These are phyloP conservation scores for Coemansia sp. DNA, from an alignment of 192 early-diverging fungal genomes.

Conservation along the genomic window DNA sequence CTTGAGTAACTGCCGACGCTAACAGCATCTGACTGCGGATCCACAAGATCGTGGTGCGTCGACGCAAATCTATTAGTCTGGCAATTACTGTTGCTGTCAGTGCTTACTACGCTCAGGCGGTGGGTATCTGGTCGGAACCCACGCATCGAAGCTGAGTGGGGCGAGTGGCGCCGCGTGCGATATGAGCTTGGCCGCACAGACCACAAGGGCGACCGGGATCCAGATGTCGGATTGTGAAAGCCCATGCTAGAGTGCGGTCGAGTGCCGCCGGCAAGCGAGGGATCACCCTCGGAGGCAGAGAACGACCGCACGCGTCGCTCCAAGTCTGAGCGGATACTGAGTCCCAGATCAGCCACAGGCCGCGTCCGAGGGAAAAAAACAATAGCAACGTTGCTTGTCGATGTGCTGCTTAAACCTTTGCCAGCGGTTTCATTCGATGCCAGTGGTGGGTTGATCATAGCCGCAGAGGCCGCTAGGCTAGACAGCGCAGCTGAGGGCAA, in stretches of 20 bases:
- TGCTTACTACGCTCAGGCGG: conserved; percentile 37
- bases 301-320: conserved; percentile 53
- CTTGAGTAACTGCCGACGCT: conserved; percentile 41
- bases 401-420: background rate
- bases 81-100: conserved; percentile 17
- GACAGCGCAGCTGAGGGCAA: conserved; percentile 35
- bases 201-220: conserved; percentile 20
- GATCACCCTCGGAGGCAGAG: conserved; percentile 44
- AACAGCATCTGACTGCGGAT: conserved; percentile 29
- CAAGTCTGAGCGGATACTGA: conserved; percentile 48
- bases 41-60: conserved; percentile 14
- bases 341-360: conserved; percentile 37
- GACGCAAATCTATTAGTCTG: conserved; percentile 14
- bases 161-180: conserved; percentile 33
- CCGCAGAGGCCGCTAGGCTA: conserved; percentile 38
- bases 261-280: background rate
- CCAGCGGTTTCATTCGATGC: background rate
- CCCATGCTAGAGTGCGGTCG: conserved; percentile 56
- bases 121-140: conserved; percentile 26
- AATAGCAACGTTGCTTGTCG: conserved; percentile 1
- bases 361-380: conserved; percentile 18
- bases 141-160: conserved; percentile 36
- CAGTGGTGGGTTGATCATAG: conserved; percentile 21
- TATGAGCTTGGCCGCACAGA: conserved; percentile 23
- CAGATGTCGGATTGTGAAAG: conserved; percentile 33